Evolutionary conservation across 352 stramenopile genomes (phyloP), one percentile per base, ranked within the genome.

Genomic region (Globisporangium iwayamae): DNA sequence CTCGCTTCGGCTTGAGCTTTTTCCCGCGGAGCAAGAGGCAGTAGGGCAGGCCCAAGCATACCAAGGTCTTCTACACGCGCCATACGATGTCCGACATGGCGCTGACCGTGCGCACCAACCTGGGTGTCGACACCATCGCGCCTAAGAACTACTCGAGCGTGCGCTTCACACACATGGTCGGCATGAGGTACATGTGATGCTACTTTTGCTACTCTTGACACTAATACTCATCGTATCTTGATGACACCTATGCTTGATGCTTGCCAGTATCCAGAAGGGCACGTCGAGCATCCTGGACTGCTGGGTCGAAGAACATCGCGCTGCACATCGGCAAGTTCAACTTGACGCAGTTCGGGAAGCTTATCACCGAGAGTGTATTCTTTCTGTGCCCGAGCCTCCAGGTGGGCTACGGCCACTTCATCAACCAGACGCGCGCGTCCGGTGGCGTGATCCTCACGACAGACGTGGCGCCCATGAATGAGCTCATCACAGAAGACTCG

Each of bases 391-490:
- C 79, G 22, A 88, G 79, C 64, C 56, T 73, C 16, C 69, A 78
- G 52, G 79, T 86, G 45, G 76, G 76, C 22, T 87, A 85, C 65
- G 79, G 79, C 32, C 78, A 89, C 60, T 89, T 85, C 61, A 82
- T 89, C 50, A 89, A 89, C 56, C 79, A 89, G 59, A 78, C 78
- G 22, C 67, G 79, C 32, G 77, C 78, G 0, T 73, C 78, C 20
- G 67, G 71, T 14, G 74, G 72, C 0, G 18, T 87, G 25, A 77
- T 89, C 43, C 53, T 85, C 22, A 89, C 79, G 10, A 89, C 79
- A 9, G 70, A 87, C 54, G 61, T 80, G 2, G 48, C 70, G 25
- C 79, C 79, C 3, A 89, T 89, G 79, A 85, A 87, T 56, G 77
- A 89, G 52, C 67, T 89, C 45, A 76, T 89, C 53, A 80, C 75